phyloP scores from a whole-genome alignment of 176 grass and related monocot species.

The Oropetium thomaeum region DNA sequence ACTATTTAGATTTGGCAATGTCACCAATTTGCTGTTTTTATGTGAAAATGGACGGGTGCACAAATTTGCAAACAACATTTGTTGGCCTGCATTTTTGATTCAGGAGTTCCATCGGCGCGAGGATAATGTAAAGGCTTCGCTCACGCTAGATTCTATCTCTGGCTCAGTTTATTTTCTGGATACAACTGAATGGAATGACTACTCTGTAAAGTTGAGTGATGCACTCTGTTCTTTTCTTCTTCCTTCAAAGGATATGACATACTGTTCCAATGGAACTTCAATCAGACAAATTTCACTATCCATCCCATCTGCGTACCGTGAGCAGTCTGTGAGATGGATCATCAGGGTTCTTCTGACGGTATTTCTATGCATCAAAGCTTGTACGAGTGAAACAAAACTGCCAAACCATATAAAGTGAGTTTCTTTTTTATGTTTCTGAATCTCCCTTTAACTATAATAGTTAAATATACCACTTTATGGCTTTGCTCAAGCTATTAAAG shows the following conservation, averaged over 20 bases:
- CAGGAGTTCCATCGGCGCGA: constrained; percentile 52
- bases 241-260: constrained; percentile 57
- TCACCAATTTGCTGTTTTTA: constrained; percentile 73
- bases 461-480: not conserved
- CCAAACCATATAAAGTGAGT: constrained; percentile 78
- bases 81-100: constrained; percentile 88
- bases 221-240: constrained; percentile 82
- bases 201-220: constrained; percentile 68
- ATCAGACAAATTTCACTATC: constrained; percentile 55
- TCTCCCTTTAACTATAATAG: not conserved
- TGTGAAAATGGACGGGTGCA: constrained; percentile 81
- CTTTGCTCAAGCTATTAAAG: constrained; percentile 12
- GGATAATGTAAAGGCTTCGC: constrained; percentile 10
- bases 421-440: constrained; percentile 23
- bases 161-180: constrained; percentile 45
- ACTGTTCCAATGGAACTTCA: constrained; percentile 42
- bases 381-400: constrained; percentile 66
- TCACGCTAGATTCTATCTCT: constrained; percentile 31
- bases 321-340: constrained; percentile 87
- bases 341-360: constrained; percentile 87
- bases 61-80: constrained; percentile 86
- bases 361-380: constrained; percentile 95
- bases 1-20: constrained; percentile 66
- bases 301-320: constrained; percentile 81
- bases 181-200: constrained; percentile 69